phyloP scores from a whole-genome alignment of 2,329 filamentous ascomycete genomes.

The Pseudogymnoascus sp. region DNA sequence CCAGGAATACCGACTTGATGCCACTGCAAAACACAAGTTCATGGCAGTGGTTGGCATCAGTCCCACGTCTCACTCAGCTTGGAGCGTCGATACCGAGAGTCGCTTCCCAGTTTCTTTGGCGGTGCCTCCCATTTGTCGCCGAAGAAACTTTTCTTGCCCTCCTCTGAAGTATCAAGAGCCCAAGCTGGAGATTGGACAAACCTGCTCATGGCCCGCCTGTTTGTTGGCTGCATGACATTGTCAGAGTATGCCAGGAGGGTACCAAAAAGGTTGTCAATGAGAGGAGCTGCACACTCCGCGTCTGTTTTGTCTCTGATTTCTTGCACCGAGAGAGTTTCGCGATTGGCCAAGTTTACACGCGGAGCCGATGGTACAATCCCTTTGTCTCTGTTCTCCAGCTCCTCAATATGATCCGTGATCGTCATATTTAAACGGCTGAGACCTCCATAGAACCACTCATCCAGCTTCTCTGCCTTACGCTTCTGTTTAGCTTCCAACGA shows the following conservation, averaged over 20 bases:
- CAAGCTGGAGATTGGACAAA: slow-evolving; percentile 19
- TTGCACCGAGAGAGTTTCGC: slow-evolving; percentile 16
- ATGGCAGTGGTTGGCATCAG: neutral
- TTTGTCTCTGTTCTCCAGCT: slow-evolving; percentile 15
- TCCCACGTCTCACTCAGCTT: slow-evolving; percentile 17
- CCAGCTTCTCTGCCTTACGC: slow-evolving; percentile 15
- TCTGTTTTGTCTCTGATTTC: slow-evolving; percentile 22
- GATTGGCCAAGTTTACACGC: neutral
- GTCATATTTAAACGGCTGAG: slow-evolving; percentile 24
- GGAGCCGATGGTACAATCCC: neutral
- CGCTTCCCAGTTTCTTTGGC: slow-evolving; percentile 2
- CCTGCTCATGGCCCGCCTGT: slow-evolving; percentile 15
- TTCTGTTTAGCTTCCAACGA: slow-evolving; percentile 11
- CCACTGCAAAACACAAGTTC: neutral
- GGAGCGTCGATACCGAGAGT: slow-evolving; percentile 15
- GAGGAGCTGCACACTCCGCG: slow-evolving; percentile 19
- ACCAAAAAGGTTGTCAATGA: slow-evolving; percentile 23
- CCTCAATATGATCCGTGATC: slow-evolving; percentile 20
- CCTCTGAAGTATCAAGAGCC: slow-evolving; percentile 21
- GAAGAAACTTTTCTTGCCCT: slow-evolving; percentile 25
- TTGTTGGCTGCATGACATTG: slow-evolving; percentile 14
- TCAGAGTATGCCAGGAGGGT: slow-evolving; percentile 23
- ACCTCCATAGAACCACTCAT: slow-evolving; percentile 26
- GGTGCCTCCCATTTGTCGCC: slow-evolving; percentile 22
- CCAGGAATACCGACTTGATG: neutral